phyloP scores from a whole-genome alignment of 164 flowering plant species.

The Taxillus chinensis region DNA sequence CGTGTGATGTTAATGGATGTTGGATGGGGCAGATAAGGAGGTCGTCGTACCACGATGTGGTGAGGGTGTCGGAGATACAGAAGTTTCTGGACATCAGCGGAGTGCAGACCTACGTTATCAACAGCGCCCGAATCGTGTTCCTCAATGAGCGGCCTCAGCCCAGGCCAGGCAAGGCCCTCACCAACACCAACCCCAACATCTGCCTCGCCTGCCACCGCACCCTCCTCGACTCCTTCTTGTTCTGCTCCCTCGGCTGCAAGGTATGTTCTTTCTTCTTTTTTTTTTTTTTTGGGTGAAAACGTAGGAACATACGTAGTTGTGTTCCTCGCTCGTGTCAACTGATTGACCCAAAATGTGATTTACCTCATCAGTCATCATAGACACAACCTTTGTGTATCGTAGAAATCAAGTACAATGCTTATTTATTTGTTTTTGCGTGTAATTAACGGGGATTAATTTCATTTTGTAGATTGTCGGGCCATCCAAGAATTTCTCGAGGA shows the following conservation, averaged over 20 bases:
- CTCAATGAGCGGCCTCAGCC: constrained; percentile 88
- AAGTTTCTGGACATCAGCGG: constrained; percentile 74
- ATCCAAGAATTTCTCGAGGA: constrained; percentile 40
- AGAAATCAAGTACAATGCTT: background rate
- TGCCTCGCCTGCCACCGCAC: constrained; percentile 85
- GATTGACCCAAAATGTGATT: too few relatives aligned
- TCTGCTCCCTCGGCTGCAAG: constrained; percentile 98
- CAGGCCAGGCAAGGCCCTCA: constrained; percentile 91
- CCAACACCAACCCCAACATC: constrained; percentile 81
- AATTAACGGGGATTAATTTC: background rate
- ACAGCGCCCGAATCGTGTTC: constrained; percentile 88
- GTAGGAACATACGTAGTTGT: too few relatives aligned
- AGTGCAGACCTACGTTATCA: constrained; percentile 87
- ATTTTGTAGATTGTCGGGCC: constrained; percentile 57
- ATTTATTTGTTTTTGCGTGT: background rate
- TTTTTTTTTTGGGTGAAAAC: too few relatives aligned
- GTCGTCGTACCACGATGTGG: constrained; percentile 95
- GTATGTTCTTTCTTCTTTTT: constrained; percentile 13
- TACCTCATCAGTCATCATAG: too few relatives aligned
- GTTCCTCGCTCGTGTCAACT: too few relatives aligned
- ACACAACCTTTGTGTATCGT: background rate
- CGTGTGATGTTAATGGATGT: background rate
- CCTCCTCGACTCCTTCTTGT: constrained; percentile 81
- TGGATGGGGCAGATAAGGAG: constrained; percentile 61
- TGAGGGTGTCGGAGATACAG: constrained; percentile 86